Evolutionary conservation across 139 green algal species (phyloP).

Genomic region (Parachlorella kessleri): DNA sequence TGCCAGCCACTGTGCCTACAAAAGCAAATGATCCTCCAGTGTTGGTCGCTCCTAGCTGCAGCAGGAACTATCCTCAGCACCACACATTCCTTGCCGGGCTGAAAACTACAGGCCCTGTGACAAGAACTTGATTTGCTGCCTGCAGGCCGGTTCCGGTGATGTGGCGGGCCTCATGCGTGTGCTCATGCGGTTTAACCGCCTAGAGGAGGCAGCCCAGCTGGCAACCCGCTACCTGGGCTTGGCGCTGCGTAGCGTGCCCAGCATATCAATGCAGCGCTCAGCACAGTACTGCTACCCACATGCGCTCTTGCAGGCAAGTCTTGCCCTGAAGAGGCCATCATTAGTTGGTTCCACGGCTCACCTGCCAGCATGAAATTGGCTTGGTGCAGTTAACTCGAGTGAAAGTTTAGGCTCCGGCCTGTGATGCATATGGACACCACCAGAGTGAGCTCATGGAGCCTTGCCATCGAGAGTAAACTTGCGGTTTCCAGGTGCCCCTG

Average conservation of each 20-base stretch:
- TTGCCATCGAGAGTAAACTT: too few relatives aligned
- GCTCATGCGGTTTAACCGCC: slow-evolving; percentile 37
- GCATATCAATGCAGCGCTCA: slow-evolving; percentile 6
- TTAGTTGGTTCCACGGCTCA: too few relatives aligned
- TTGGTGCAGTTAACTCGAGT: too few relatives aligned
- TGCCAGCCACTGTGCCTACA: too few relatives aligned
- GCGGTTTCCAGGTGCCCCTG: too few relatives aligned
- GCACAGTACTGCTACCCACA: slow-evolving; percentile 31
- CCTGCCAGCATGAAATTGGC: too few relatives aligned
- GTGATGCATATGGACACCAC: too few relatives aligned
- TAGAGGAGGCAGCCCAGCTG: slow-evolving; percentile 43
- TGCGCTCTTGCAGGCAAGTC: slow-evolving; percentile 23
- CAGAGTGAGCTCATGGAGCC: too few relatives aligned
- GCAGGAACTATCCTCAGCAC: not conserved
- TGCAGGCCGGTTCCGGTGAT: slow-evolving; percentile 17
- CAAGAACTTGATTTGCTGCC: not conserved
- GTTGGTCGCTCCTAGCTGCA: too few relatives aligned
- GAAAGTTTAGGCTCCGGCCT: too few relatives aligned
- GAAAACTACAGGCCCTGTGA: not conserved
- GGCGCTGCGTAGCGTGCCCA: slow-evolving; percentile 30
- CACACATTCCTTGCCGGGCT: not conserved
- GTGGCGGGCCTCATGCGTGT: slow-evolving; percentile 39
- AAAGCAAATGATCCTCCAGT: too few relatives aligned
- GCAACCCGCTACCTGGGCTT: slow-evolving; percentile 19
- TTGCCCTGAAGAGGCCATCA: too few relatives aligned